Percentiles rank a stretch among this genome's conserved stretches.
Conservation (phyloP, 768 basidiomycete species). For the Kwoniella bestiolae region DNA sequence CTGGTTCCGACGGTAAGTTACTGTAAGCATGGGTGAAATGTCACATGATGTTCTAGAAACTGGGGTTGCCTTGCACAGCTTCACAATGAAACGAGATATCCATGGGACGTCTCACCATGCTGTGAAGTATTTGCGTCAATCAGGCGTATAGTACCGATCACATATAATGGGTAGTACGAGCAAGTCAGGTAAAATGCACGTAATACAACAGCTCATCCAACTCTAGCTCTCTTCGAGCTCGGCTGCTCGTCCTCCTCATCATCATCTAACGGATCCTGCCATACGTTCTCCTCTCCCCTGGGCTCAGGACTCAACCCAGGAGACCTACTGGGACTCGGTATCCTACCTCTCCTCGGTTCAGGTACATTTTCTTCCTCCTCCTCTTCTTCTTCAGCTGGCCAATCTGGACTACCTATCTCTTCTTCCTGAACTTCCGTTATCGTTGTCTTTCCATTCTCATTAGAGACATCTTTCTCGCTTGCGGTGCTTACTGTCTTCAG, state of each 20-base stretch:
- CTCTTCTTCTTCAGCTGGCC: slow-evolving; percentile 33
- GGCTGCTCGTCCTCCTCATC: slow-evolving; percentile 41
- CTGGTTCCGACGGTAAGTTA: too few species aligned
- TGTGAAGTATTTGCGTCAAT: too few species aligned
- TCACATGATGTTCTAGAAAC: too few species aligned
- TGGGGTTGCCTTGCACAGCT: too few species aligned
- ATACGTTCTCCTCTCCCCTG: slow-evolving; percentile 18
- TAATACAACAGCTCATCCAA: neutral
- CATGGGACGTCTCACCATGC: neutral
- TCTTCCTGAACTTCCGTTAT: too few species aligned
- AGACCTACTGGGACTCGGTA: slow-evolving; percentile 32
- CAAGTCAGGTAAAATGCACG: neutral
- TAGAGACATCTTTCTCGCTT: slow-evolving; percentile 1
- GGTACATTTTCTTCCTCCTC: neutral
- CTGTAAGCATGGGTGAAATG: too few species aligned
- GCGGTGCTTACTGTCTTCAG: neutral
- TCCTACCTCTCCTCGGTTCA: slow-evolving; percentile 12
- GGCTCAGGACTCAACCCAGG: slow-evolving; percentile 43
- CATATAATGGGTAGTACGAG: too few species aligned
- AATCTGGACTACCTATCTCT: slow-evolving; percentile 36
- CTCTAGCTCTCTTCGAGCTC: slow-evolving; percentile 19
- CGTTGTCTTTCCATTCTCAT: neutral
- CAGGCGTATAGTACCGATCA: too few species aligned
- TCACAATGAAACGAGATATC: neutral
- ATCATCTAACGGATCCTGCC: slow-evolving; percentile 48